A percentile compares a stretch with the other conserved stretches of the same genome.
phyloP scores from a whole-genome alignment of 1,284 basidiomycete species.

The Puccinia horiana region DNA sequence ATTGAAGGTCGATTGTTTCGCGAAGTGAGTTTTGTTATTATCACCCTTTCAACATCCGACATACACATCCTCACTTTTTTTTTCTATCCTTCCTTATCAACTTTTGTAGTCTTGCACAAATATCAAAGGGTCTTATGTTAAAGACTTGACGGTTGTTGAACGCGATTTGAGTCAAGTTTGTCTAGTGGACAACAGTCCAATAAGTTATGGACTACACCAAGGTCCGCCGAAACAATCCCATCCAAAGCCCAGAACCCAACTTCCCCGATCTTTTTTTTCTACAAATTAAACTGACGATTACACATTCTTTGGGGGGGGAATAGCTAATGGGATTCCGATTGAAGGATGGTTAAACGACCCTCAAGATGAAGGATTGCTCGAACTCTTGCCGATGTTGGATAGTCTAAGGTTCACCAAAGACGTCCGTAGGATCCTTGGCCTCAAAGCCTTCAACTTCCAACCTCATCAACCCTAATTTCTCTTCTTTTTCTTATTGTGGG shows the following conservation, averaged over 20 bases:
- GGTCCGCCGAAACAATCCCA: background rate
- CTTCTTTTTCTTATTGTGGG: background rate
- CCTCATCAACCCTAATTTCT: background rate
- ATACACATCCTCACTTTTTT: background rate
- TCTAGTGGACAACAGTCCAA: conserved; percentile 93
- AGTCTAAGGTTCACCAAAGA: conserved; percentile 92
- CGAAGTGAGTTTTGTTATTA: conserved; percentile 66
- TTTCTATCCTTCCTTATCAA: too few species aligned
- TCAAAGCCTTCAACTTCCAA: conserved; percentile 60
- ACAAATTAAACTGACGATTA: too few species aligned
- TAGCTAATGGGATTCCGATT: conserved; percentile 96
- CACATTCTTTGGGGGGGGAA: too few species aligned
- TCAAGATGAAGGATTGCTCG: conserved; percentile 90
- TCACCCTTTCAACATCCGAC: background rate
- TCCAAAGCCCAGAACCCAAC: background rate
- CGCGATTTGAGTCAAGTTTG: conserved; percentile 84
- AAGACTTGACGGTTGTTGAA: conserved; percentile 85
- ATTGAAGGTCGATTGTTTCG: conserved; percentile 85
- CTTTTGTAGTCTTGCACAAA: conserved; percentile 91
- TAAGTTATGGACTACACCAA: conserved; percentile 80
- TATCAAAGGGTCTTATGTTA: conserved; percentile 90
- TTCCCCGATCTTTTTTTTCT: conserved; percentile 1
- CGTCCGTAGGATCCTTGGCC: conserved; percentile 85
- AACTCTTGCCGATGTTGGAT: conserved; percentile 91
- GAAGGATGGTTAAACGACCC: conserved; percentile 99